Evolutionary conservation across 2,329 filamentous ascomycete genomes (phyloP), one percentile per base, ranked within the genome.

Genomic region (Alternaria consortialis): DNA sequence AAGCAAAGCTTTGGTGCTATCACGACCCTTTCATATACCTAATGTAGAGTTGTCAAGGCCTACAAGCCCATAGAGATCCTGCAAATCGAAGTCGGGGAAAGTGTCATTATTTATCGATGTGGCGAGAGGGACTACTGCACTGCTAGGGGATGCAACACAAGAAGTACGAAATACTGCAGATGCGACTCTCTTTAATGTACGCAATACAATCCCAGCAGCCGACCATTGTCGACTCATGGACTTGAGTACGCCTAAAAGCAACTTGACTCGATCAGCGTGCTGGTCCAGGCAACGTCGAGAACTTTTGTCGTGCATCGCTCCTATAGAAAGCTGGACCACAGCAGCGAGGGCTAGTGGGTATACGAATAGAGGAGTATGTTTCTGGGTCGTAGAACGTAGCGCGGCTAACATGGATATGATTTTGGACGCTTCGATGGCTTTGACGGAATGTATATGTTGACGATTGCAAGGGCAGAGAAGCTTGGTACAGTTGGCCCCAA

Each of bases 341-440:
- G 67, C 60, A 27, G 58, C 60, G 11, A 72, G 63, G 32, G 67
- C 69, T 13, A 71, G 47, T 2, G 60, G 62, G 40, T 68, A 71
- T 15, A 68, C 56, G 32, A 72, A 68, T n/a, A 72, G 62, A 5
- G 67, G 67, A 13, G 53, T 92, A 77, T 95, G 91, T 13, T 86
- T 88, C 8, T 88, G 84, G 7, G 93, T 81, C 0, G 88, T 86
- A 34, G 53, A 25, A n/a, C 50, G 58, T 55, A 95, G 86, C 1
- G 90, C 89, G 44, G 91, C 85, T 73, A 93, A 84, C 72, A 87
- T 86, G 63, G 90, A 90, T 65, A 97, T 88, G 46, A 89, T 87
- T 67, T 88, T 89, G 1, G 93, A 92, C 0, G 92, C 90, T 47
- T 88, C 86, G 60, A 95, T 86, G 3, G 91, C 92, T 79, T 94